phyloP scores from a whole-genome alignment of 345 rosid genomes.

The Carallia brachiata region DNA sequence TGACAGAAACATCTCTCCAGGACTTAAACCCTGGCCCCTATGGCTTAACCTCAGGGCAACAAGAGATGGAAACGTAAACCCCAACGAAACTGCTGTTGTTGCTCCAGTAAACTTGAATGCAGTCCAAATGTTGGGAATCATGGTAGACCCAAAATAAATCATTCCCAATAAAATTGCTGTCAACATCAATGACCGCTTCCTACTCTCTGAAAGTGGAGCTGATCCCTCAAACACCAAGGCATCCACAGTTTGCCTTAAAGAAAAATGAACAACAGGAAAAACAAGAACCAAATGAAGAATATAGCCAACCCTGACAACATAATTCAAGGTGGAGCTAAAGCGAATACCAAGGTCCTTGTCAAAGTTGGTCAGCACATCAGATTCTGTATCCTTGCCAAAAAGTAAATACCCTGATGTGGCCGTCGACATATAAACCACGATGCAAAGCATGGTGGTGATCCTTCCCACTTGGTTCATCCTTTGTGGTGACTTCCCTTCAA shows the following conservation, averaged over 20 bases:
- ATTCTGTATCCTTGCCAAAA: slow-evolving; percentile 78
- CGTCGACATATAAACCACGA: slow-evolving; percentile 64
- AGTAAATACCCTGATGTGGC: slow-evolving; percentile 84
- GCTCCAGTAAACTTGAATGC: slow-evolving; percentile 99
- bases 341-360: slow-evolving; percentile 82
- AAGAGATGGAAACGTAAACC: slow-evolving; percentile 88
- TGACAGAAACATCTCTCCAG: slow-evolving; percentile 46
- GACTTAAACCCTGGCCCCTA: slow-evolving; percentile 47
- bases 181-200: slow-evolving; percentile 66
- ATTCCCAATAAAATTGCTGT: slow-evolving; percentile 56
- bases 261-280: slow-evolving; percentile 95
- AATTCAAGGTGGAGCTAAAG: slow-evolving; percentile 76
- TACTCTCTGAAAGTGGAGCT: slow-evolving; percentile 74
- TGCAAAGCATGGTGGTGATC: slow-evolving; percentile 67
- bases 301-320: slow-evolving; percentile 83
- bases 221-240: slow-evolving; percentile 61
- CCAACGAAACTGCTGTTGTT: slow-evolving; percentile 93
- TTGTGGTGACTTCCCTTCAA: slow-evolving; percentile 62
- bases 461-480: slow-evolving; percentile 89
- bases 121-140: slow-evolving; percentile 95
- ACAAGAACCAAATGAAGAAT: slow-evolving; percentile 90
- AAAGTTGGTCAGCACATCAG: slow-evolving; percentile 83
- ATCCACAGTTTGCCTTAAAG: slow-evolving; percentile 82
- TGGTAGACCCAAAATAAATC: slow-evolving; percentile 76
- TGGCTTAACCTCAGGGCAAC: slow-evolving; percentile 62